Evolutionary conservation across 495 filamentous ascomycete species (phyloP).

Genomic region (Oleoguttula mirabilis): DNA sequence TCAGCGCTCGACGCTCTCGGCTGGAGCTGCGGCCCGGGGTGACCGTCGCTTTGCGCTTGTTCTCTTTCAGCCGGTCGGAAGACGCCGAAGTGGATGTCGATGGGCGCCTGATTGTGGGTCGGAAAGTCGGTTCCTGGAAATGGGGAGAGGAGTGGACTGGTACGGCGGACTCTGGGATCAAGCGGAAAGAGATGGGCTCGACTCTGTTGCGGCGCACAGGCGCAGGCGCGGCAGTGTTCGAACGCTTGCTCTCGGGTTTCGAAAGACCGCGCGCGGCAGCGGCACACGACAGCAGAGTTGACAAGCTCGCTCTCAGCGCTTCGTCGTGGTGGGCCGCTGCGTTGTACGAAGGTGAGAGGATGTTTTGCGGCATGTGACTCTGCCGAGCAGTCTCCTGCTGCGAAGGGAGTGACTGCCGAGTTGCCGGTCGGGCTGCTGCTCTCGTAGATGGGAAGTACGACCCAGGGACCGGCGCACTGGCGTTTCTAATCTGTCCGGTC

Average conservation of each 20-base stretch:
- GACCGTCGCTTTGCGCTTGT: constrained; percentile 17
- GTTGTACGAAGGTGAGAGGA: constrained; percentile 58
- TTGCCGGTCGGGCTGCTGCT: constrained; percentile 24
- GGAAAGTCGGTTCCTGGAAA: constrained; percentile 19
- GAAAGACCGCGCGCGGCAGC: constrained; percentile 74
- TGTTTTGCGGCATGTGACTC: constrained; percentile 39
- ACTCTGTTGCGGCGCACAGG: constrained; percentile 28
- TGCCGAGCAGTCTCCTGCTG: background rate
- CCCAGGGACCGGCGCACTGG: constrained; percentile 33
- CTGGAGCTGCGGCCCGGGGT: constrained; percentile 18
- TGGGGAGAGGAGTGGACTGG: constrained; percentile 7
- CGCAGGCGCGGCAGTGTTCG: constrained; percentile 17
- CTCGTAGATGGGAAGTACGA: constrained; percentile 28
- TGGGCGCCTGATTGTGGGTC: constrained; percentile 18
- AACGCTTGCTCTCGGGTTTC: constrained; percentile 39
- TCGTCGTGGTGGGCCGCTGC: constrained; percentile 76
- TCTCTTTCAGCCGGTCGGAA: constrained; percentile 9
- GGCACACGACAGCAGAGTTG: constrained; percentile 86
- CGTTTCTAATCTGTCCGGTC: constrained; percentile 29
- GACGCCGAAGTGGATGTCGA: constrained; percentile 16
- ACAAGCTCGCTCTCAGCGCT: constrained; percentile 79
- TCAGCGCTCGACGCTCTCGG: constrained; percentile 18
- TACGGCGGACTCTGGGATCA: constrained; percentile 67
- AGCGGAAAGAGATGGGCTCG: constrained; percentile 44
- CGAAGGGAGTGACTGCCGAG: constrained; percentile 1